Evolutionary conservation across 208 protist genomes (phyloP).

Genomic region (Leishmania aethiopica): DNA sequence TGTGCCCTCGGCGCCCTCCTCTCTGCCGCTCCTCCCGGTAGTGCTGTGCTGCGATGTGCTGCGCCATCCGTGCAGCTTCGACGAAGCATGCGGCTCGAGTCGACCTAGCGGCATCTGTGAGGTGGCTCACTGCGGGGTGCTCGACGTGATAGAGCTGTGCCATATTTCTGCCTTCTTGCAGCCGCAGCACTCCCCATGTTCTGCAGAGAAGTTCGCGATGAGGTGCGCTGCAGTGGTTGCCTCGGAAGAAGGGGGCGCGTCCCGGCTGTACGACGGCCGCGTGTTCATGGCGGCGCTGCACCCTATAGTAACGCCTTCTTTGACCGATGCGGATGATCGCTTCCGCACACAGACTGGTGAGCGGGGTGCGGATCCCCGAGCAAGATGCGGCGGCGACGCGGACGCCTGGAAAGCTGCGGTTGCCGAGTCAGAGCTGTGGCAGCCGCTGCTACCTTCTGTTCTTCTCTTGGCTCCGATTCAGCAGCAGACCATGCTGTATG

Average conservation of each 20-base stretch:
- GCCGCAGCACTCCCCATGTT: background rate
- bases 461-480: constrained; percentile 41
- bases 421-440: background rate
- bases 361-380: background rate
- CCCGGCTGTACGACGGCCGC: background rate
- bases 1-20: background rate
- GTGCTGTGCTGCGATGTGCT: constrained; percentile 32
- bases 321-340: background rate
- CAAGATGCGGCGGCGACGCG: background rate
- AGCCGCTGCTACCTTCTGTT: constrained; percentile 10
- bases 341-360: background rate
- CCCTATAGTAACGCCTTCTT: background rate
- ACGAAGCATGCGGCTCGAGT: background rate
- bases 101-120: background rate
- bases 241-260: background rate
- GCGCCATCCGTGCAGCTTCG: constrained; percentile 5
- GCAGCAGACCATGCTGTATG: constrained; percentile 27
- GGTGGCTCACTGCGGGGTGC: constrained; percentile 16
- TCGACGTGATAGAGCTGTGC: constrained; percentile 15
- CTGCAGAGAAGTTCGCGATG: constrained; percentile 15
- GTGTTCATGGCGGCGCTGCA: constrained; percentile 5
- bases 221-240: constrained; percentile 5
- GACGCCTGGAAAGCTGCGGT: background rate
- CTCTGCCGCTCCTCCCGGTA: constrained; percentile 13
- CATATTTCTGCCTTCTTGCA: background rate